Evolutionary conservation across 2,329 filamentous ascomycete genomes (phyloP), one percentile per base, ranked within the genome.

Genomic region (Ophidiomyces ophidiicola): DNA sequence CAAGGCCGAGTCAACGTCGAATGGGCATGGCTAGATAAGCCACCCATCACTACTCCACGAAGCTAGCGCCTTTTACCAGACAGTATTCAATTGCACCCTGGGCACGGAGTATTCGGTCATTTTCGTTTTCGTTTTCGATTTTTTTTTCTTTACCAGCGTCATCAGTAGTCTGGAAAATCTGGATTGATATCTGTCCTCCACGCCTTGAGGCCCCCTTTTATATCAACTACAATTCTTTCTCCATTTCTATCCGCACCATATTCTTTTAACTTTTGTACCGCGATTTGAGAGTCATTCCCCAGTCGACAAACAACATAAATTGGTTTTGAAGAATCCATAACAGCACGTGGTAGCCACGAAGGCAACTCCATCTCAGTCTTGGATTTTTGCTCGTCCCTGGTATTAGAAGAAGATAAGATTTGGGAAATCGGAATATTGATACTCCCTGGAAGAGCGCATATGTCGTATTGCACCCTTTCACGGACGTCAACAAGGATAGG

Each of bases 401-500:
- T 21, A 5, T 18, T 23, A 15, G 32, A 36, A 5, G 54, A 50
- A 8, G 56, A 54, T 18, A 66, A 41, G 17, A 68, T 63, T 2
- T 46, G 53, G 1, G 62, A 63, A 6, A 68, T 61, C 2, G 66
- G 66, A 14, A 68, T 54, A 36, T 67, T 94, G 36, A 92, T 62
- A 18, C 83, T 84, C 0, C 81, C 81, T 0, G 76, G 67, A 5
- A 98, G 67, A 44, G 70, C 77, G 46, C 80, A 86, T 31, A 96
- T 77, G 11, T 81, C 79, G 48, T 83, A 94, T 44, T 94, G 84
- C 19, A 85, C 82, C 50, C 76, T 76, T 49, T 93, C 85, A 2
- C 90, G 71, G 1, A 93, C 85, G 48, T 96, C 90, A 2, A 96
- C 59, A 2, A 94, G 61, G 1, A 83, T 53, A 38, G 80, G 75